These are phyloP conservation scores for Backusella luteola DNA, from an alignment of 192 early-diverging fungal species.

Conservation along the genomic window DNA sequence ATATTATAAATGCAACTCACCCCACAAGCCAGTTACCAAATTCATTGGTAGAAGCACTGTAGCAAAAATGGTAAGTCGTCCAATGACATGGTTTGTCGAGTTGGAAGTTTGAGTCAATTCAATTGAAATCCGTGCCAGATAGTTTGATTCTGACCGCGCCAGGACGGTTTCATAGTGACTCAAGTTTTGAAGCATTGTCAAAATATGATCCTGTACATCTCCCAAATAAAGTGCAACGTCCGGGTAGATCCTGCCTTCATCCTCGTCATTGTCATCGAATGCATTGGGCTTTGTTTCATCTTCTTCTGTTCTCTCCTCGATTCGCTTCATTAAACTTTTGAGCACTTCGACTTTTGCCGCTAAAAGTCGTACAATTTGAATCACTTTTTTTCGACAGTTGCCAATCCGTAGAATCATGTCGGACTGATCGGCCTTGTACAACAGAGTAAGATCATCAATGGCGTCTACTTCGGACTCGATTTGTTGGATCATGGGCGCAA, in stretches of 20 bases:
- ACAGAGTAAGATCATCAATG: conserved; percentile 75
- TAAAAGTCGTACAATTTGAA: conserved; percentile 64
- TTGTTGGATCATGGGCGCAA: conserved; percentile 60
- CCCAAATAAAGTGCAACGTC: conserved; percentile 79
- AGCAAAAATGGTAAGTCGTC: conserved; percentile 84
- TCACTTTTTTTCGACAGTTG: conserved; percentile 67
- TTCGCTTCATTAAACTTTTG: conserved; percentile 63
- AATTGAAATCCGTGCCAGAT: conserved; percentile 76
- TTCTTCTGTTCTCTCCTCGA: conserved; percentile 32
- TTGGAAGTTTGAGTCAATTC: conserved; percentile 76
- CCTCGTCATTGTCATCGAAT: background rate
- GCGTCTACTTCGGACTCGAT: conserved; percentile 77
- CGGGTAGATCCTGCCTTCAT: conserved; percentile 22
- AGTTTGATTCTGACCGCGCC: conserved; percentile 71
- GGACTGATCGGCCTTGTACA: conserved; percentile 44
- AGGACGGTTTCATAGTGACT: conserved; percentile 73
- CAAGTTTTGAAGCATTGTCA: conserved; percentile 77
- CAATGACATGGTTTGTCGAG: conserved; percentile 85
- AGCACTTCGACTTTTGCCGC: conserved; percentile 69
- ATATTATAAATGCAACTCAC: conserved; percentile 28
- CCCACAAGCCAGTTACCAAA: conserved; percentile 79
- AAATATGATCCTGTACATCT: conserved; percentile 78
- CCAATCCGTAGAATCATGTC: conserved; percentile 78
- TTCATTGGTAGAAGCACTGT: conserved; percentile 92
- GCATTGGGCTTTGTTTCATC: background rate